These are phyloP conservation scores for Hansfordia pulvinata DNA, from an alignment of 2,329 filamentous ascomycete species.

Conservation along the genomic window DNA sequence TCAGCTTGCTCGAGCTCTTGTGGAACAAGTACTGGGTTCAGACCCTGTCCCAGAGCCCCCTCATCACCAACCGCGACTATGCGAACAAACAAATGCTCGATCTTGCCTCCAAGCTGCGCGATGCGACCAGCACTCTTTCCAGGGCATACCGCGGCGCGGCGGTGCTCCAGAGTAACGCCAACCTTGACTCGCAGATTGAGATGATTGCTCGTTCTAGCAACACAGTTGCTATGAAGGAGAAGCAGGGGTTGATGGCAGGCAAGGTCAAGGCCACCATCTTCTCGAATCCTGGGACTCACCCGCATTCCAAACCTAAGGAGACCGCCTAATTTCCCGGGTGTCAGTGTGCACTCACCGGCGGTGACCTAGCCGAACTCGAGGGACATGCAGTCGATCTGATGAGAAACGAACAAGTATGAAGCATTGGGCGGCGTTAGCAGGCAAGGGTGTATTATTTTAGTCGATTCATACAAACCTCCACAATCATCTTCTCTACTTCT, in stretches of 20 bases:
- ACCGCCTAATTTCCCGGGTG: too few relatives aligned
- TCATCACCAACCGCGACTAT: conserved; percentile 87
- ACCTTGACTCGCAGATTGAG: conserved; percentile 12
- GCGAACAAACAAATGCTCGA: conserved; percentile 86
- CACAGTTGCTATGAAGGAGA: conserved; percentile 18
- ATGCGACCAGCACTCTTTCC: conserved; percentile 34
- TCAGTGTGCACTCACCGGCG: too few relatives aligned
- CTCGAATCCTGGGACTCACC: too few relatives aligned
- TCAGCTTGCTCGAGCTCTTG: conserved; percentile 70
- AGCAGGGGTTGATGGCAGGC: conserved; percentile 17
- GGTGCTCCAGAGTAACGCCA: conserved; percentile 5
- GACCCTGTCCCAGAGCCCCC: conserved; percentile 79
- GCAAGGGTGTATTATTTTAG: conserved; percentile 3
- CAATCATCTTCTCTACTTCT: background rate
- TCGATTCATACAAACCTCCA: conserved; percentile 6
- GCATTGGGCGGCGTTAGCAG: conserved; percentile 17
- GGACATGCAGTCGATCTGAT: conserved; percentile 3
- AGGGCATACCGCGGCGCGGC: conserved; percentile 17
- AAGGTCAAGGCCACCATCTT: conserved; percentile 17
- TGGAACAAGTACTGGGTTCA: conserved; percentile 99
- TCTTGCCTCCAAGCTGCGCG: conserved; percentile 66
- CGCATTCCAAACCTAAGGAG: too few relatives aligned
- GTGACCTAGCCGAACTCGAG: background rate
- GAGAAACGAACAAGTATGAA: conserved; percentile 17
- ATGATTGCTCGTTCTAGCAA: conserved; percentile 15